Evolutionary conservation across 768 basidiomycete genomes (phyloP).

Genomic region (Scleroderma bovista): DNA sequence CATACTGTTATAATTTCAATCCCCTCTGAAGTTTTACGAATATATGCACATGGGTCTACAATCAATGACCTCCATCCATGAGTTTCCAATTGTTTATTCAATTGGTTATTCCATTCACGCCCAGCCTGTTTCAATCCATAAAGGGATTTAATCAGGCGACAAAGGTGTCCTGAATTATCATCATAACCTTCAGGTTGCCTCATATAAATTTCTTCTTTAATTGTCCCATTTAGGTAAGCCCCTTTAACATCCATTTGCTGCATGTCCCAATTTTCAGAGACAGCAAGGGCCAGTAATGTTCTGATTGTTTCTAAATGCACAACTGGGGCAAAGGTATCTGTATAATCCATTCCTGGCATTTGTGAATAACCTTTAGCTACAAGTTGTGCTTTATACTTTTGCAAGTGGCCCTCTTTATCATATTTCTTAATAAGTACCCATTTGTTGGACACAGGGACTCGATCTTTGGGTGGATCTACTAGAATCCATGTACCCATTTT

Average conservation of each 20-base stretch:
- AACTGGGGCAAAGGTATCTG: conserved; percentile 29
- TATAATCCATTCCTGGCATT: conserved; percentile 30
- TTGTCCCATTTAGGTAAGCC: conserved; percentile 24
- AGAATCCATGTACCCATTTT: conserved; percentile 14
- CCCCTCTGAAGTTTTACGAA: neutral
- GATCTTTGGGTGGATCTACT: conserved; percentile 16
- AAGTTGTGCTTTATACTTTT: conserved; percentile 29
- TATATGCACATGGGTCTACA: conserved; percentile 15
- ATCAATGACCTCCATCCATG: conserved; percentile 12
- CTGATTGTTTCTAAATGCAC: conserved; percentile 19
- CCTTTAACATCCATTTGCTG: conserved; percentile 26
- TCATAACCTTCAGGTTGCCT: conserved; percentile 20
- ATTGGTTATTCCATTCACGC: conserved; percentile 24
- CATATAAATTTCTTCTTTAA: conserved; percentile 33
- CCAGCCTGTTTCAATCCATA: conserved; percentile 30
- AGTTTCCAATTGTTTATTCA: conserved; percentile 14
- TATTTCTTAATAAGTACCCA: conserved; percentile 20
- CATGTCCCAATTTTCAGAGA: conserved; percentile 18
- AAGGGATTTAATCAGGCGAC: conserved; percentile 13
- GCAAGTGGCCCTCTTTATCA: neutral
- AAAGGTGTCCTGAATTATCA: conserved; percentile 12
- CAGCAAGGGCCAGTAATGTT: conserved; percentile 17
- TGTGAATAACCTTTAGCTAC: conserved; percentile 38
- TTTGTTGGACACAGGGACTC: conserved; percentile 21
- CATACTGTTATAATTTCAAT: conserved; percentile 23